Evolutionary conservation across 2,329 filamentous ascomycete genomes (phyloP), one percentile per base, ranked within the genome.

Genomic region (Fusarium sulawesiense): DNA sequence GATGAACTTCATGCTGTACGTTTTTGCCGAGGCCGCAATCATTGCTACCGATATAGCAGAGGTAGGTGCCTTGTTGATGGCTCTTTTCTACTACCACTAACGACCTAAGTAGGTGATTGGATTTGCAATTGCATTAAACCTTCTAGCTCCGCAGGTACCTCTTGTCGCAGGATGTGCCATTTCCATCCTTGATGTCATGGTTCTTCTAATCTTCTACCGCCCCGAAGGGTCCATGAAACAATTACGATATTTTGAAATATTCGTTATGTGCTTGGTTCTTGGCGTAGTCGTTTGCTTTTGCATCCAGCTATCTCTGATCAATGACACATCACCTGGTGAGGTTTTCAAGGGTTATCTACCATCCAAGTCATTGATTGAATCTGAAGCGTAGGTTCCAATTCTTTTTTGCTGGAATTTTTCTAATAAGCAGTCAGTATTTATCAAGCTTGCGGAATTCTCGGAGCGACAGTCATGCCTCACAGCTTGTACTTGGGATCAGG

Each of bases 381-480:
- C 85, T 3, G 74, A 88, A 74, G 90, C 85, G 79, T 85, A 71
- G 63, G 80, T 63, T 25, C 3, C 3, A 46, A 21, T 10, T 16
- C 14, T 12, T 29, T 11, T 2, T 20, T 3, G 2, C 12, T 16
- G 14, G 0, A 6, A 6, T 0, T 1, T 9, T 29, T 20, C 73
- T 78, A 48, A 78, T 18, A 12, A 3, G n/a, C 6, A 10, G n/a
- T 6, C 16, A 76, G 76, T 18, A 56, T 90, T 0, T 92, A 92
- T 76, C 89, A 92, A 78, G 87, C 91, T 2, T 94, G 92, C 68
- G 92, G 92, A 54, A 94, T 94, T 60, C 83, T 94, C 0, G 92
- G 92, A 3, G 92, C 92, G 6, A 94, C 92, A 1, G 90, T 92
- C 25, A 91, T 92, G 89, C 89, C 89, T 7, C 89, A 91, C 73